Percentiles rank a stretch among this genome's conserved stretches.
Conservation (phyloP, 257 asterid genomes). For the Petunia axillaris region DNA sequence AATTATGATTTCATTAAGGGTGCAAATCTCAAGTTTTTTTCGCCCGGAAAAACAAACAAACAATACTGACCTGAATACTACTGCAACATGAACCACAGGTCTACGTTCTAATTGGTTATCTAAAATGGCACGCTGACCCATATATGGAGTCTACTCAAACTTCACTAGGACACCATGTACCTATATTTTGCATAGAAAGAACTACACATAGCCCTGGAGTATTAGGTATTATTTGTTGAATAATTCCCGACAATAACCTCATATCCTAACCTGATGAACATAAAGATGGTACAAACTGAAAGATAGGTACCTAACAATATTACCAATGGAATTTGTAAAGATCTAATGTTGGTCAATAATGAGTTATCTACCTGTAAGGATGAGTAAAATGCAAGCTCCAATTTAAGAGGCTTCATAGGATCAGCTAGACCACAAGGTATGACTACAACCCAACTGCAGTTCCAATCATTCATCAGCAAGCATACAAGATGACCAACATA, state of each 20-base stretch:
- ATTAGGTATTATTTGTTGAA: not conserved
- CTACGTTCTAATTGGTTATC: not conserved
- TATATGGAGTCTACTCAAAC: not conserved
- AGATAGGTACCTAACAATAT: not conserved
- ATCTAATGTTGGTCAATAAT: not conserved
- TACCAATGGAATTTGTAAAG: not conserved
- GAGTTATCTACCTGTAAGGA: constrained; percentile 22
- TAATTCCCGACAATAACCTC: not conserved
- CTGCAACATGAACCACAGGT: not conserved
- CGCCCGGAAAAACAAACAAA: not conserved
- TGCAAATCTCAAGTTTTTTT: not conserved
- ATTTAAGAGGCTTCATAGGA: constrained; percentile 16
- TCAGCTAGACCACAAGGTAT: constrained; percentile 59
- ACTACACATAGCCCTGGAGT: not conserved
- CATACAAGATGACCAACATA: not conserved
- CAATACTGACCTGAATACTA: not conserved
- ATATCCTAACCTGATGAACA: not conserved
- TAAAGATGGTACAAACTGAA: not conserved
- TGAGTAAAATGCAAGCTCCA: constrained; percentile 20
- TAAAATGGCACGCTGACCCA: not conserved
- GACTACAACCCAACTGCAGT: constrained; percentile 82
- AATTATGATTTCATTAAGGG: not conserved
- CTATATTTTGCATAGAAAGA: not conserved
- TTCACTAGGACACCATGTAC: not conserved
- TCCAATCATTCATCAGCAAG: constrained; percentile 15